Evolutionary conservation across 768 basidiomycete species (phyloP), one percentile per base, ranked within the genome.

Genomic region (Termitomyces sp.): DNA sequence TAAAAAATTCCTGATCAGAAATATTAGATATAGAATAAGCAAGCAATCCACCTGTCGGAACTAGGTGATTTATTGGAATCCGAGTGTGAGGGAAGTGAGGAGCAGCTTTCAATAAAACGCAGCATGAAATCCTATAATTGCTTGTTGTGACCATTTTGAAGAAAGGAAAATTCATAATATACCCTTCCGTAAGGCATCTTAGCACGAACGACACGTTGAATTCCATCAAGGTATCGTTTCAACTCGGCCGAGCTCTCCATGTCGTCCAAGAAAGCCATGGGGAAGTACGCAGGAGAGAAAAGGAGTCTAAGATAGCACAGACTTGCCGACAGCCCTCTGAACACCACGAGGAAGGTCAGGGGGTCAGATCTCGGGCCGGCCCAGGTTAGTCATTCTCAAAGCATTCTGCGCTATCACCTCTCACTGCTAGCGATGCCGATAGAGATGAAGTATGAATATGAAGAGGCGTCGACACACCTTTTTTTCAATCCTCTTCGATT

Each of bases 121-220:
- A 35, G 28, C 54, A 58, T 40, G 40, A 55, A 41, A 2, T 15
- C 12, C 56, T 58, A 48, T 11, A 21, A 42, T 19, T 9, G 40
- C 40, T 41, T 9, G 35, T 26, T 17, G 10, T 40, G 2, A n/a
- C 19, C 31, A 53, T 11, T 23, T 17, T 37, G 15, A 15, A 11
- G n/a, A 26, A 44, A 12, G n/a, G 19, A 19, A 31, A 19, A 26
- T 30, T 7, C n/a, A 51, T 19, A 2, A 17, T 17, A 23, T 56
- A 59, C 60, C 51, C 15, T 53, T 23, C 60, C 55, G 45, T 62
- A 62, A 17, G 60, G 60, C 38, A 59, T 50, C 11, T 33, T 49
- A 15, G 31, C 3, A 26, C 7, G 7, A 17, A 56, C 40, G 10
- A 30, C 57, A 28, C 11, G 31, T 10, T 43, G 14, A 1, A 61